Evolutionary conservation across 2,329 filamentous ascomycete species (phyloP).

Genomic region (Ophiocordyceps australis): DNA sequence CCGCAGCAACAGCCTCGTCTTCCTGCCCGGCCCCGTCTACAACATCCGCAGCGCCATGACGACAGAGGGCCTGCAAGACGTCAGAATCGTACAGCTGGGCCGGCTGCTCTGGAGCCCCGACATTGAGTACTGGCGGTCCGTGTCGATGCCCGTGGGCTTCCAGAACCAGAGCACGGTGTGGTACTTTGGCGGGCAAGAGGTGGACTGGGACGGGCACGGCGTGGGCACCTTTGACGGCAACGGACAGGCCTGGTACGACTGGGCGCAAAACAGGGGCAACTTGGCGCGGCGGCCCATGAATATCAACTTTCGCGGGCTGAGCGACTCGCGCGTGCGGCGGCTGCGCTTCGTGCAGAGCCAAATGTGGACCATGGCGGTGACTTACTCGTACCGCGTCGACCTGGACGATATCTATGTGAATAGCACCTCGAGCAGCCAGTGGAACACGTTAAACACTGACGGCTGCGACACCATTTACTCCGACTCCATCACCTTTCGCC

Average conservation of each 20-base stretch:
- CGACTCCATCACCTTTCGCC: slow-evolving; percentile 28
- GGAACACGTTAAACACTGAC: slow-evolving; percentile 19
- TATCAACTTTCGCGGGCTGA: slow-evolving; percentile 22
- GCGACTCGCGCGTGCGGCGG: slow-evolving; percentile 26
- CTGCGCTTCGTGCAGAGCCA: slow-evolving; percentile 35
- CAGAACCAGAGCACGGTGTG: slow-evolving; percentile 37
- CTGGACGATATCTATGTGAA: slow-evolving; percentile 34
- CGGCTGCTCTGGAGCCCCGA: slow-evolving; percentile 21
- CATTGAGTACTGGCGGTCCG: slow-evolving; percentile 30
- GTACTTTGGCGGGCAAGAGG: slow-evolving; percentile 32
- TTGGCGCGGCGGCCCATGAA: slow-evolving; percentile 31
- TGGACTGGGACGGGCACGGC: slow-evolving; percentile 29
- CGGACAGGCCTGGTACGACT: slow-evolving; percentile 41
- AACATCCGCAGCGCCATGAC: slow-evolving; percentile 16
- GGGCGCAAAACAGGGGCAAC: slow-evolving; percentile 22
- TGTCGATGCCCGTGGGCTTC: slow-evolving; percentile 30
- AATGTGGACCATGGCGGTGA: slow-evolving; percentile 41
- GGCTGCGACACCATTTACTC: slow-evolving; percentile 32
- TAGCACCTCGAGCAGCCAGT: slow-evolving; percentile 18
- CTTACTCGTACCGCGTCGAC: slow-evolving; percentile 23
- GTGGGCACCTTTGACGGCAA: slow-evolving; percentile 38
- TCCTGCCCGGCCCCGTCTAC: slow-evolving; percentile 14
- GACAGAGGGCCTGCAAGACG: slow-evolving; percentile 12
- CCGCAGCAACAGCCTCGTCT: slow-evolving; percentile 10
- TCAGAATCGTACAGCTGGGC: slow-evolving; percentile 24